A percentile compares a stretch with the other conserved stretches of the same genome.
Conservation (phyloP, 768 basidiomycete genomes). For the Tricholoma furcatifolium region DNA sequence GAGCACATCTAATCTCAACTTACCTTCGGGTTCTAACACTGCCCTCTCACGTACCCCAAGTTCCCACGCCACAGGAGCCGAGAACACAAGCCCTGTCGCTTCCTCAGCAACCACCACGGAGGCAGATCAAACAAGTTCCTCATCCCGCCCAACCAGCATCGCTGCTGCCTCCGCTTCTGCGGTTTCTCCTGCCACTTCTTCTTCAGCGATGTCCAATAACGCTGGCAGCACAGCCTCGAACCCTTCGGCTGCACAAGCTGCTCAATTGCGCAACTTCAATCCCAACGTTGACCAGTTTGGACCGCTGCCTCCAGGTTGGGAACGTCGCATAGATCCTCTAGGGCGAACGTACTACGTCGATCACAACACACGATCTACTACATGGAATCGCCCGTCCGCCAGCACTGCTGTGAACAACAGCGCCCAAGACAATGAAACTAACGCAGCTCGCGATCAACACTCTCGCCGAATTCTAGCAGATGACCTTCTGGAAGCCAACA, state of each 20-base stretch:
- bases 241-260: conserved; percentile 43
- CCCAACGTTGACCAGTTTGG: conserved; percentile 95
- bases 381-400: conserved; percentile 91
- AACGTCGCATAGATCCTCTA: conserved; percentile 94
- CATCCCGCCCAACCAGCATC: conserved; percentile 29
- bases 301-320: conserved; percentile 90
- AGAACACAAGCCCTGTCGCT: conserved; percentile 40
- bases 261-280: conserved; percentile 82
- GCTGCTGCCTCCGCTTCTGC: conserved; percentile 15
- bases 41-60: conserved; percentile 63
- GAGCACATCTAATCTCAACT: conserved; percentile 51
- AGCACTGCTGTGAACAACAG: conserved; percentile 72
- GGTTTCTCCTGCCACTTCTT: conserved; percentile 22
- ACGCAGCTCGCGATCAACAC: conserved; percentile 85
- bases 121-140: conserved; percentile 21
- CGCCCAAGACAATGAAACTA: conserved; percentile 74
- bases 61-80: conserved; percentile 59
- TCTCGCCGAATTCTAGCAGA: conserved; percentile 81
- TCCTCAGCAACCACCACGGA: conserved; percentile 23
- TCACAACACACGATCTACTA: conserved; percentile 96
- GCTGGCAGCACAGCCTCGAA: conserved; percentile 26
- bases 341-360: conserved; percentile 98
- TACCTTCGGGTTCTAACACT: conserved; percentile 37
- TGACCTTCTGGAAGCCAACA: conserved; percentile 79
- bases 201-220: conserved; percentile 22